Conservation (phyloP, 1,284 basidiomycete species). For the Naganishia albida region DNA sequence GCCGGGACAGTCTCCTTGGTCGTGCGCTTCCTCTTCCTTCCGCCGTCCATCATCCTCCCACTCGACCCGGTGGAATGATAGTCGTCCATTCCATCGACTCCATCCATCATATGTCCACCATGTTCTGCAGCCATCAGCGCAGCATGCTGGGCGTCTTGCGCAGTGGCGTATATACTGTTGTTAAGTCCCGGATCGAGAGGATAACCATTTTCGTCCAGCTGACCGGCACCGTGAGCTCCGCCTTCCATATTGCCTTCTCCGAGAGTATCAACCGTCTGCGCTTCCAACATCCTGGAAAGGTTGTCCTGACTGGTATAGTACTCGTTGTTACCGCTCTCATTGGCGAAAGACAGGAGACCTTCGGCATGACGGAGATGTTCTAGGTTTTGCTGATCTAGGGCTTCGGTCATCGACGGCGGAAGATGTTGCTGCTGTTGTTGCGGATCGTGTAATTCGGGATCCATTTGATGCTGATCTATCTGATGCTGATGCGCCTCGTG, state of each 20-base stretch:
- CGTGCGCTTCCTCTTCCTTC: conserved; percentile 29
- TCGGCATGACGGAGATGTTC: conserved; percentile 32
- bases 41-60: conserved; percentile 7
- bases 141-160: conserved; percentile 26
- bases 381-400: conserved; percentile 32
- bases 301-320: conserved; percentile 28
- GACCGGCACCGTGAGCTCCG: conserved; percentile 4
- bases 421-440: conserved; percentile 23
- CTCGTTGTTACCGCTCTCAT: conserved; percentile 28
- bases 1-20: conserved; percentile 23
- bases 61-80: conserved; percentile 17
- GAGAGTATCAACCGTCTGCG: conserved; percentile 28
- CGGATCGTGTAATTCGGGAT: conserved; percentile 19
- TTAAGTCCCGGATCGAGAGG: conserved; percentile 25
- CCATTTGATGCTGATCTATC: conserved; percentile 30
- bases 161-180: conserved; percentile 20
- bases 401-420: conserved; percentile 33
- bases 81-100: conserved; percentile 19
- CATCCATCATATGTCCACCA: conserved; percentile 26
- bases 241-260: conserved; percentile 16
- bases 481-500: conserved; percentile 20
- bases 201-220: conserved; percentile 25
- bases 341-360: conserved; percentile 33
- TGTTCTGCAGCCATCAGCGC: conserved; percentile 25
- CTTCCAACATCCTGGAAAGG: conserved; percentile 24